Evolutionary conservation across 345 rosid species (phyloP), one percentile per base, ranked within the genome.

Genomic region (Balakata baccata): DNA sequence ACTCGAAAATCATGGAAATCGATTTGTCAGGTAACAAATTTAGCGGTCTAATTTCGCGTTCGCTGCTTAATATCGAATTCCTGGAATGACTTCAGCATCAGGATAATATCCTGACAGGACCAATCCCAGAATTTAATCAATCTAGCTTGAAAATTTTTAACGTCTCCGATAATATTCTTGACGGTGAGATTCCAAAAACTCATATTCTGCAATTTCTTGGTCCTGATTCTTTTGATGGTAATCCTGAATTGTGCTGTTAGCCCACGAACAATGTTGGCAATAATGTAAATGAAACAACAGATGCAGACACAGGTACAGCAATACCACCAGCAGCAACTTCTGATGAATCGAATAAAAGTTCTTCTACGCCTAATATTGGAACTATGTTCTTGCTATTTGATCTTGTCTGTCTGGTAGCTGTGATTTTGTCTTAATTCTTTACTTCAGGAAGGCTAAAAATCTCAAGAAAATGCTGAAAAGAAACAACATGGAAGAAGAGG

Each of bases 141-240:
- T 39, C 76, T n/a, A 61, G 75, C 63, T 71, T 84, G 77, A 64
- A 10, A 59, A 54, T 18, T 2, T 80, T 86, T 63, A 81, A 86
- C 74, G 83, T 86, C 50, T 85, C 92, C 5, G 65, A 79, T 76
- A 88, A 88, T 14, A 71, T 79, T 50, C 85, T 88, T 52, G 20
- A 64, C 29, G 87, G 89, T 38, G 22, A 39, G 5, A 82, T 83
- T 54, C 92, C 89, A 0, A 37, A 2, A n/a, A 82, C 84, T 16
- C 64, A 9, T 29, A 49, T 53, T 22, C 71, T 85, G 41, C 83
- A 79, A 57, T 75, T 71, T 3, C 79, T 86, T 38, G 34, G 74
- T 20, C 13, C 58, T n/a, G 70, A 71, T 56, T 82, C 84, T 0
- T 85, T 52, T 73, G 64, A 64, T n/a, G 68, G 66, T 6, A 80